phyloP scores from a whole-genome alignment of 306 rosid species.

The Erythrophleum fordii region DNA sequence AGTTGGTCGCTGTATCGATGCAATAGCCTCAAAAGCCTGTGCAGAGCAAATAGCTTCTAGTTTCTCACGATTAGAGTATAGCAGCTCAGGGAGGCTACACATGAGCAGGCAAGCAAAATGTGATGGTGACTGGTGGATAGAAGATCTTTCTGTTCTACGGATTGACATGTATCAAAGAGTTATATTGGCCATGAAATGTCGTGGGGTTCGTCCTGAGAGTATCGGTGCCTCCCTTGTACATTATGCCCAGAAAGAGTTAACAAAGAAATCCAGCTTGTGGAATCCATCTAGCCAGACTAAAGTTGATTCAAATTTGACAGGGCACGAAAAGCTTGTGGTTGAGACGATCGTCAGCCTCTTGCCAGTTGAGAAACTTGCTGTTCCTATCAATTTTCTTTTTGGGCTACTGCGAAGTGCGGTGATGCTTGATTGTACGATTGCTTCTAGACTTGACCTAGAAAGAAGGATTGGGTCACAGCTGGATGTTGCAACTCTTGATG shows the following conservation, averaged over 20 bases:
- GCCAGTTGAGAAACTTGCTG: conserved; percentile 84
- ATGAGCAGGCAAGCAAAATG: conserved; percentile 90
- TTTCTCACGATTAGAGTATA: conserved; percentile 94
- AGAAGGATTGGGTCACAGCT: conserved; percentile 96
- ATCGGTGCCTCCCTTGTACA: conserved; percentile 85
- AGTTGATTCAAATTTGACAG: conserved; percentile 68
- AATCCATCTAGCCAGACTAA: conserved; percentile 79
- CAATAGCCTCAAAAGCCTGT: conserved; percentile 94
- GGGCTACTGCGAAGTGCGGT: conserved; percentile 90
- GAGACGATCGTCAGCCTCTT: conserved; percentile 88
- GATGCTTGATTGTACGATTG: conserved; percentile 80
- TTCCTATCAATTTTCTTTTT: conserved; percentile 88
- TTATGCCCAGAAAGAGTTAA: conserved; percentile 88
- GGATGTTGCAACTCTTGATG: conserved; percentile 92
- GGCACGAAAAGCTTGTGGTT: conserved; percentile 78
- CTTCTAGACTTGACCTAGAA: conserved; percentile 85
- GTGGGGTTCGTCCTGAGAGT: conserved; percentile 96
- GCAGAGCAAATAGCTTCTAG: conserved; percentile 98
- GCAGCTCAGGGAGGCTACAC: conserved; percentile 96
- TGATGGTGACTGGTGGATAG: conserved; percentile 99
- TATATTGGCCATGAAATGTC: conserved; percentile 92
- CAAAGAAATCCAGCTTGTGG: conserved; percentile 84
- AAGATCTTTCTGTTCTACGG: conserved; percentile 89
- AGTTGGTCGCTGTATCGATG: conserved; percentile 86
- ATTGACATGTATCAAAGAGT: conserved; percentile 85